Evolutionary conservation across 768 basidiomycete species (phyloP), one percentile per base, ranked within the genome.

Genomic region (Amanita exitialis): DNA sequence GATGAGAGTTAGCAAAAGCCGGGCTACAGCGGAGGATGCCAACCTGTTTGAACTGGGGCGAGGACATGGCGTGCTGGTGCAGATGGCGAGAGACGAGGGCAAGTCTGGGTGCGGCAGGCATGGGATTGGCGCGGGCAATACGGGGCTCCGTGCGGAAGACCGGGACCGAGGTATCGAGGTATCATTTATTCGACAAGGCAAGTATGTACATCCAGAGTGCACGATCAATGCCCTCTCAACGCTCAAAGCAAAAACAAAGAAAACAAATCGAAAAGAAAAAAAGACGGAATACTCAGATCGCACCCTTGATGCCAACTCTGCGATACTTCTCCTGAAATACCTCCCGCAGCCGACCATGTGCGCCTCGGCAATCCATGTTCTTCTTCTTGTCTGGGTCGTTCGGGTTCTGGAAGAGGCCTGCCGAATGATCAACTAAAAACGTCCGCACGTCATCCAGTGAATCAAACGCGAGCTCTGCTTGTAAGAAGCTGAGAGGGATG

Each of bases 231-330:
- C 34, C 3, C 15, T 13, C 20, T 15, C 18, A 80, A 81, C 34
- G 76, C 77, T 8, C 8, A 18, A 16, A 41, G 20, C 5, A 20
- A 20, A 21, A n/a, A 82, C 76, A 69, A 83, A 82, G 68, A 79
- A 72, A 53, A 72, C 89, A 21, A 21, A 41, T 16, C 6, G 12
- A 76, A 78, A 0, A 84, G 87, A 21, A 66, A 89, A 49, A 70
- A 77, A 59, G 69, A 15, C 61, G 41, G n/a, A 43, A 51, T 44
- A 36, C 32, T 51, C 73, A 93, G 68, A 95, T 86, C 62, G 93
- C 91, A 58, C 95, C 95, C 73, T 82, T 93, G 67, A 98, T 90
- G 60, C 80, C 81, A 53, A 96, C 82, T 64, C 84, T 90, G 57
- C 85, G 77, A 64, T 90, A 91, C 67, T 85, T 92, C 59, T 82